phyloP scores from a whole-genome alignment of 2,329 filamentous ascomycete genomes.

The Nannizziopsis arthrosporioides region DNA sequence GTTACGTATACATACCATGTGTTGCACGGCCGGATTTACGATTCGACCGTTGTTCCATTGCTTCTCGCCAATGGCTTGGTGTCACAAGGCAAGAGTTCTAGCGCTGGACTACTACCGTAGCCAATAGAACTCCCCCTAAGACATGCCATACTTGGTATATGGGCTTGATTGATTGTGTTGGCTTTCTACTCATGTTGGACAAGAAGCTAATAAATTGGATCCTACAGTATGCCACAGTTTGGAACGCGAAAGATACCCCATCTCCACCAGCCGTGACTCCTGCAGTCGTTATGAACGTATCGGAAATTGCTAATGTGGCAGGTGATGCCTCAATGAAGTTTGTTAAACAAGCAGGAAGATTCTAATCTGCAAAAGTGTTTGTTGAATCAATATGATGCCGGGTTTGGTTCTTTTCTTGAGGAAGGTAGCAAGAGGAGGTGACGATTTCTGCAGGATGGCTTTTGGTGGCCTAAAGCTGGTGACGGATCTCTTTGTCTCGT shows the following conservation, averaged over 20 bases:
- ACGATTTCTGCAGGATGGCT: no score
- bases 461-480: no score
- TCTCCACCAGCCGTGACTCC: not conserved
- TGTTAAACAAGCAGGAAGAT: slow-evolving; percentile 3
- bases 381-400: not conserved
- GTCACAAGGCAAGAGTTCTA: no score
- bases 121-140: not conserved
- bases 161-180: not conserved
- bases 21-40: not conserved
- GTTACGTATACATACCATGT: not conserved
- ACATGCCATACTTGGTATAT: not conserved
- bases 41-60: not conserved
- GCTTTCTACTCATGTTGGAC: not conserved
- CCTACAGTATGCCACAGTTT: slow-evolving; percentile 8
- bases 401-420: not conserved
- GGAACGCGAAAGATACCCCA: not conserved
- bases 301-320: not conserved
- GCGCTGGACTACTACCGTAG: not conserved
- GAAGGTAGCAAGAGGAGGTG: not conserved
- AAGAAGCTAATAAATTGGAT: not conserved
- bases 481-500: no score
- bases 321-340: slow-evolving; percentile 2
- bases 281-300: not conserved
- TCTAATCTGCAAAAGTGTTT: not conserved
- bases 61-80: no score